Conservation (phyloP, 2,329 filamentous ascomycete species). For the Penicillium sp. region DNA sequence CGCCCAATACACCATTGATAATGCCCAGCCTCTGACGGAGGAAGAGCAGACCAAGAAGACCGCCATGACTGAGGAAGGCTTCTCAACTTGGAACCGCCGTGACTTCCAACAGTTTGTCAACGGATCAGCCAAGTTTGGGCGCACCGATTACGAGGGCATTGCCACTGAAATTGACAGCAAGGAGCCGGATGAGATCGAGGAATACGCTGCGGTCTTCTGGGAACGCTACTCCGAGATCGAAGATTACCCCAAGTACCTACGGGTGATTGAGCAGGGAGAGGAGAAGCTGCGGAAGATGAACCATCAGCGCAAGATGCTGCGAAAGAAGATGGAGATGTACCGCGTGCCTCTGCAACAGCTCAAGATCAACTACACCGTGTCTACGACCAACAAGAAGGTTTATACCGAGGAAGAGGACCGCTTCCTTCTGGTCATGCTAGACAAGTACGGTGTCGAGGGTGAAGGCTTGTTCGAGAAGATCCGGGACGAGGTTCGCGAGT, state of each 20-base stretch:
- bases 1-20: constrained; percentile 92
- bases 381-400: constrained; percentile 99
- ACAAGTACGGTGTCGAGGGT: constrained; percentile 89
- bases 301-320: constrained; percentile 89
- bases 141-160: constrained; percentile 83
- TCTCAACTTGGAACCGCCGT: constrained; percentile 92
- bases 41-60: constrained; percentile 89
- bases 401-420: constrained; percentile 98
- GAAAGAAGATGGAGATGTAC: constrained; percentile 95
- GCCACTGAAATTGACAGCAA: constrained; percentile 92
- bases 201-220: constrained; percentile 96
- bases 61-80: constrained; percentile 79
- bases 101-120: constrained; percentile 99
- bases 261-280: constrained; percentile 90
- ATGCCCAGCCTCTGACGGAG: constrained; percentile 84
- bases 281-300: constrained; percentile 87
- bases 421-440: constrained; percentile 90
- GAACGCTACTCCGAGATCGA: constrained; percentile 88
- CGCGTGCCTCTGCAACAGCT: constrained; percentile 97
- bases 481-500: constrained; percentile 95
- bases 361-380: constrained; percentile 98
- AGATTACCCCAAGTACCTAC: constrained; percentile 87
- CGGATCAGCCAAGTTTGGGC: constrained; percentile 89
- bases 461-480: constrained; percentile 92
- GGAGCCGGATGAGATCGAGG: constrained; percentile 79